Evolutionary conservation across 2,329 filamentous ascomycete genomes (phyloP), one percentile per base, ranked within the genome.

Genomic region (Raffaelea albimanens): DNA sequence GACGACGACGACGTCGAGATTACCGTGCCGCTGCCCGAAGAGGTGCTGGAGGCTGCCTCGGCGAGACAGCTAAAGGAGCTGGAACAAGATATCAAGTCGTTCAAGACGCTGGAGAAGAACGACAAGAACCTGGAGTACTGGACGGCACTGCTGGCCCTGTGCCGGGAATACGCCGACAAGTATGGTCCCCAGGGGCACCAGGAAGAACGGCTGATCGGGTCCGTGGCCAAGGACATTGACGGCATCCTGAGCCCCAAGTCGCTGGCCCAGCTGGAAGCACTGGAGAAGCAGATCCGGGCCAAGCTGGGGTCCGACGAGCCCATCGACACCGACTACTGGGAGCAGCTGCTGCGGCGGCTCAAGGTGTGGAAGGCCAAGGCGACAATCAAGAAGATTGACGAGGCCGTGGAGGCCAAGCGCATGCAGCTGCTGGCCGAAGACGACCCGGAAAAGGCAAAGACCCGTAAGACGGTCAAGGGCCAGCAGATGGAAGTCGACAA

Each of bases 241-340:
- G 83, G 82, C 59, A 80, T 98, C 31, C 72, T 98, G 11, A 77
- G 79, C 3, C 87, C 89, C 9, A 98, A 98, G 68, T 80, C 82
- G 16, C 82, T 87, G 57, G 83, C 88, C 57, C 87, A 97, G 63
- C 72, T 98, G n/a, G 84, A 90, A 60, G 78, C 78, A 18, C 72
- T 98, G 43, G 91, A 98, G 66, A 78, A 73, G 53, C 90, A 97
- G 67, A 93, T 98, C 63, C 82, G 81, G 61, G 72, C 75, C 16
- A 98, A 98, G 68, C 70, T 98, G 43, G 76, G 82, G 45, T 94
- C 88, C 8, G 83, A 95, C 60, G 90, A 96, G 60, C 83, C 87
- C 36, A 91, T 98, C 55, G 93, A 98, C 64, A 88, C 86, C 2
- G 93, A 98, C 66, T 98, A 97, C 63, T 98, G 93, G 93, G 88